Conservation (phyloP, 805 yeast genomes). For the Pichia gijzeniarum region DNA sequence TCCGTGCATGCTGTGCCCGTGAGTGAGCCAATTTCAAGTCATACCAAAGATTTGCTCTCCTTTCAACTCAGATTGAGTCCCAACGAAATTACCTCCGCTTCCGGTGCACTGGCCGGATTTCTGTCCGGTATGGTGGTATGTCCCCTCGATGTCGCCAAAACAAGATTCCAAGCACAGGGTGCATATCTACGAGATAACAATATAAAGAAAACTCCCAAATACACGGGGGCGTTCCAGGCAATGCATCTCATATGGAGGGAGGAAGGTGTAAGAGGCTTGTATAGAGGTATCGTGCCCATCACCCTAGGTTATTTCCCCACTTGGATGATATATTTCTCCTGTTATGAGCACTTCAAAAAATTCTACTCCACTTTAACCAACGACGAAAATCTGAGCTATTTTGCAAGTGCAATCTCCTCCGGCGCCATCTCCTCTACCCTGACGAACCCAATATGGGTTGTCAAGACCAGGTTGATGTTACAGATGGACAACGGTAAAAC, state of each 20-base stretch:
- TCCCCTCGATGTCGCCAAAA: constrained; percentile 93
- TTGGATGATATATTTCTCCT: constrained; percentile 93
- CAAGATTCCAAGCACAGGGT: constrained; percentile 91
- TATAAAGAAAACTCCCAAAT: constrained; percentile 28
- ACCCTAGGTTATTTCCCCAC: constrained; percentile 92
- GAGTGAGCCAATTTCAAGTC: constrained; percentile 12
- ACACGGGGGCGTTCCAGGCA: constrained; percentile 59
- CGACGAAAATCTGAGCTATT: constrained; percentile 35
- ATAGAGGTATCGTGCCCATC: constrained; percentile 89
- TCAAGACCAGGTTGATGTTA: constrained; percentile 89
- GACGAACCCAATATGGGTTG: constrained; percentile 97
- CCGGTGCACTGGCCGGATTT: constrained; percentile 95
- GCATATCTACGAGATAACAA: constrained; percentile 25
- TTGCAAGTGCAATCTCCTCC: constrained; percentile 70
- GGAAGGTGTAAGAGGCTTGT: constrained; percentile 79
- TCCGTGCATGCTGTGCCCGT: constrained; percentile 14
- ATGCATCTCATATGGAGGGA: constrained; percentile 59
- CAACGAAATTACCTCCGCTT: constrained; percentile 57
- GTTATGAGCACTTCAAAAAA: constrained; percentile 73
- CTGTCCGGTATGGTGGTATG: constrained; percentile 85
- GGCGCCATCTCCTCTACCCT: constrained; percentile 79
- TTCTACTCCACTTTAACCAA: constrained; percentile 21
- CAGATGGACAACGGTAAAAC: constrained; percentile 50
- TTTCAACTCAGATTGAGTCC: constrained; percentile 18
- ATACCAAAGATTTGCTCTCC: constrained; percentile 13